Percentiles rank a stretch among this genome's conserved stretches.
Conservation (phyloP, 768 basidiomycete species). For the Termitomyces sp. region DNA sequence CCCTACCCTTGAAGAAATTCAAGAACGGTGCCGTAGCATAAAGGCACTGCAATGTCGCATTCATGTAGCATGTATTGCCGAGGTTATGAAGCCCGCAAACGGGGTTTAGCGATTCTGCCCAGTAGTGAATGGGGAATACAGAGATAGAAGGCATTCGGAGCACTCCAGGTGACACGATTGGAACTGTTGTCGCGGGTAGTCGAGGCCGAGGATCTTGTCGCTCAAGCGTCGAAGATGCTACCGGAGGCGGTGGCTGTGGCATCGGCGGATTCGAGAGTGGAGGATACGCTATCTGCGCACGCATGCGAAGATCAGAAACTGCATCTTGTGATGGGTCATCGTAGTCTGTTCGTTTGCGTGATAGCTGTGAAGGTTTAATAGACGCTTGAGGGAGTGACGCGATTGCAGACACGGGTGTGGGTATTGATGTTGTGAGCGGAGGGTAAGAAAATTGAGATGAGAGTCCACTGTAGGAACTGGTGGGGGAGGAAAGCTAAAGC, state of each 20-base stretch:
- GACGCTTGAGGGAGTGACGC: conserved; percentile 83
- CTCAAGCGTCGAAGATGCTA: conserved; percentile 64
- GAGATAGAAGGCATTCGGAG: conserved; percentile 57
- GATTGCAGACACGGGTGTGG: conserved; percentile 38
- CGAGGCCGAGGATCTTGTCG: conserved; percentile 72
- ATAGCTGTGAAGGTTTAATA: conserved; percentile 66
- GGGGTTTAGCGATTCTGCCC: conserved; percentile 77
- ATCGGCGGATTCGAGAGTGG: conserved; percentile 59
- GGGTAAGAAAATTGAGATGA: conserved; percentile 40
- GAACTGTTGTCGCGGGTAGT: conserved; percentile 34
- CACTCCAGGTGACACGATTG: conserved; percentile 42
- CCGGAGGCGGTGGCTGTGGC: conserved; percentile 77
- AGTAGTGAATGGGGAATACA: conserved; percentile 80
- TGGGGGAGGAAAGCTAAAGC: conserved; percentile 29
- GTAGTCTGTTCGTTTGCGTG: conserved; percentile 76
- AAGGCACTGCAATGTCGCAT: conserved; percentile 94
- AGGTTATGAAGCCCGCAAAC: conserved; percentile 90
- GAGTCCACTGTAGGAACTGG: conserved; percentile 31
- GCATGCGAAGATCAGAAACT: conserved; percentile 40
- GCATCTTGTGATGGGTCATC: conserved; percentile 75
- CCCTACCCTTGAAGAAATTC: conserved; percentile 83
- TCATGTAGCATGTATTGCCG: conserved; percentile 99
- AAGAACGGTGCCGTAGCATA: conserved; percentile 93
- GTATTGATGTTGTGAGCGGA: conserved; percentile 35
- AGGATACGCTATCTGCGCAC: conserved; percentile 77